Base-by-base conservation (phyloP, 768 basidiomycete species). In the Termitomyces sp. region DNA sequence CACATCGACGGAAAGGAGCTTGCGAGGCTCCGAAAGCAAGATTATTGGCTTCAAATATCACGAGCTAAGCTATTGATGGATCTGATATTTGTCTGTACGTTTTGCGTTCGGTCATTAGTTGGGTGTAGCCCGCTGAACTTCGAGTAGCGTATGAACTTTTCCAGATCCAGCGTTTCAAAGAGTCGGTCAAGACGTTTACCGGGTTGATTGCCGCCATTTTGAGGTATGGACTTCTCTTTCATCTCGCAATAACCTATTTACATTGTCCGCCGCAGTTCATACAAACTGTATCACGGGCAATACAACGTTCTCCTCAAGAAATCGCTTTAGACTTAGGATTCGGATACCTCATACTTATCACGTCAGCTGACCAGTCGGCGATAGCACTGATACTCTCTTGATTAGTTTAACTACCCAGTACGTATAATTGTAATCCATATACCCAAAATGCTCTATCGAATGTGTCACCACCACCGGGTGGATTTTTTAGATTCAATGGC, bases 31-130 rank as follows among this genome's bases (percentile, higher is more conserved):
- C 79, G 81, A 67, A 78, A 80, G 61, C 85, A 91, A 70, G 83
- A 82, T 62, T 85, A 86, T 64, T 93, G 91, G 91, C 72, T 93
- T 46, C 82, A 82, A 62, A 69, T 89, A 49, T 79, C 85, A 25
- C 74, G 86, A 56, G 73, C 77, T 54, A 94, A 94, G 74, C 73
- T 94, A 57, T 64, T 80, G 42, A 90, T 92, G 89, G 91, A 94
- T 68, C 72, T 94, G 59, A 82, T 91, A 64, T 94, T 93, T 71
- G 91, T 92, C 66, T 91, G 91, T 94, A 67, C 63, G 75, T 74
- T 30, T 56, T 61, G 30, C 17, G n/a, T 46, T 56, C 52, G 58
- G 52, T 49, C 52, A 61, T 56, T 55, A 67, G 34, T 37, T 21
- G 6, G 57, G 19, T 53, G 42, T 50, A 42, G 19, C 35, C 27